Evolutionary conservation across 257 asterid species (phyloP), one percentile per base, ranked within the genome.

Genomic region (Jacaranda copaia): DNA sequence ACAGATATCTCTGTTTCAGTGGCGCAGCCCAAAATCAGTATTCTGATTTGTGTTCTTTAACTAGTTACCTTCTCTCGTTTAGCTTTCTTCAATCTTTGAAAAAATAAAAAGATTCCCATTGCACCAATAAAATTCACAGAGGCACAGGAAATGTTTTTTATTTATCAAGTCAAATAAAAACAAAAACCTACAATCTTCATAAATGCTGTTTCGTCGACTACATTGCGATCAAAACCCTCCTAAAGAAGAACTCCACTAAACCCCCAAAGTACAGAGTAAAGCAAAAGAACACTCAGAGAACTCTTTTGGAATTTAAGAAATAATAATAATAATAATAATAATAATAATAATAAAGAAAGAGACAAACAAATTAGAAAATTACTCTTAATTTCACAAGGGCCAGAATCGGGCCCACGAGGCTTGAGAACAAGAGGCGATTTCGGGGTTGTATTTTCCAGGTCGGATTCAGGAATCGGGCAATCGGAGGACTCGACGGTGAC

Each of bases 311-410:
- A 16, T 53, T 42, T 25, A 8, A 48, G 7, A 9, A 42, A 52
- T 9, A 45, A 45, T 9, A 45, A 45, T 9, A 45, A 45, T 45
- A 45, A 45, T 6, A 45, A 15, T 1, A 55, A 49, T 20, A 73
- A 53, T 5, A 48, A 73, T 1, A 46, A 15, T 5, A 32, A 3
- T 3, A 73, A 20, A 56, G 0, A 69, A n/a, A 42, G 18, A 39
- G 40, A 38, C 13, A 45, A 42, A 36, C 32, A 56, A 15, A 49
- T 11, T 56, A 25, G 48, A 35, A 32, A 70, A 58, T 68, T 81
- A 94, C 99, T 70, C 83, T 85, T 91, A 68, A 94, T 89, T 81
- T 94, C 97, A 61, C 99, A 94, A 59, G 93, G 94, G 6, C 68
- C 84, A 11, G 91, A 88, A 83, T 85, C 93, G 46, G 81, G 84